Evolutionary conservation across 768 basidiomycete genomes (phyloP).

Genomic region (Lentinus brumalis): DNA sequence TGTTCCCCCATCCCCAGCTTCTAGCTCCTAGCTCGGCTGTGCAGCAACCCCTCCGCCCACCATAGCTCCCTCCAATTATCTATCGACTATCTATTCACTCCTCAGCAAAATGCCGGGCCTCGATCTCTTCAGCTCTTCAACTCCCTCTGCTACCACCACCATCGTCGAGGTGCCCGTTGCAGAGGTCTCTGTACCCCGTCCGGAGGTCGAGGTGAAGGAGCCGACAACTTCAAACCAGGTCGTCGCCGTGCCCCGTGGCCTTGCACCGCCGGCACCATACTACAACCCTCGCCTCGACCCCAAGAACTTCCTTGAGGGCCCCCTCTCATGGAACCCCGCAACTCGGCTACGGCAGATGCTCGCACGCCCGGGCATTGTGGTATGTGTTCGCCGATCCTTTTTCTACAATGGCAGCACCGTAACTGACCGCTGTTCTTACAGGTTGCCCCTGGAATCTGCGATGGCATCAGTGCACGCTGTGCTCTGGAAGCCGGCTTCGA

Average conservation of each 20-base stretch:
- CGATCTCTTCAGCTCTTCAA: slow-evolving; percentile 27
- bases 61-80: not conserved
- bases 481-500: slow-evolving; percentile 79
- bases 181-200: not conserved
- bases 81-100: slow-evolving; percentile 14
- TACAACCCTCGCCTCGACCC: slow-evolving; percentile 72
- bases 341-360: slow-evolving; percentile 63
- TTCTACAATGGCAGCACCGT: not conserved
- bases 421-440: slow-evolving; percentile 24
- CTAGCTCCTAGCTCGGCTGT: slow-evolving; percentile 1
- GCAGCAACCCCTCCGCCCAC: not conserved
- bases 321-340: slow-evolving; percentile 66
- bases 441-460: slow-evolving; percentile 80
- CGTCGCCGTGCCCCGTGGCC: slow-evolving; percentile 7
- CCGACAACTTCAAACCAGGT: not conserved
- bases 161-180: slow-evolving; percentile 17
- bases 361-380: slow-evolving; percentile 72
- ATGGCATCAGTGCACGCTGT: slow-evolving; percentile 78
- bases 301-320: slow-evolving; percentile 67
- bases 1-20: slow-evolving; percentile 4
- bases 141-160: slow-evolving; percentile 20
- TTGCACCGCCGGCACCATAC: slow-evolving; percentile 39
- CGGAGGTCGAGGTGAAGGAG: not conserved
- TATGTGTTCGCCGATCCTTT: slow-evolving; percentile 36
- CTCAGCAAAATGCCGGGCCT: slow-evolving; percentile 29